phyloP scores from a whole-genome alignment of 371 early-diverging fungal species.

The Dichotomocladium elegans region DNA sequence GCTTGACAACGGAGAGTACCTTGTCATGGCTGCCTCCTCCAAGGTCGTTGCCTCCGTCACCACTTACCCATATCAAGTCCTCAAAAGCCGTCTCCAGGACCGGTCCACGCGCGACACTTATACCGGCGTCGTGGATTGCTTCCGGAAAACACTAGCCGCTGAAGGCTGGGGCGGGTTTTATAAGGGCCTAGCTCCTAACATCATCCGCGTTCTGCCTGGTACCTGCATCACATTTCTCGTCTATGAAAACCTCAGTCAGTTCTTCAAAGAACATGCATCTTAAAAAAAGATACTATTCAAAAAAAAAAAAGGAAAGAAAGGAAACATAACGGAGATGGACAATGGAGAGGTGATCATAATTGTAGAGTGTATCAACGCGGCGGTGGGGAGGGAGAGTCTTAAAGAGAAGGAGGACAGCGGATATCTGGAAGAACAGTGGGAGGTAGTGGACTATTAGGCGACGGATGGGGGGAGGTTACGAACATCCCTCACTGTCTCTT shows the following conservation, averaged over 20 bases:
- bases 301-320: too few relatives aligned
- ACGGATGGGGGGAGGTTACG: too few relatives aligned
- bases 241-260: slow-evolving; percentile 84
- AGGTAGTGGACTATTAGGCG: too few relatives aligned
- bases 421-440: too few relatives aligned
- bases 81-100: slow-evolving; percentile 83
- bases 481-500: too few relatives aligned
- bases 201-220: slow-evolving; percentile 91
- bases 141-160: slow-evolving; percentile 62
- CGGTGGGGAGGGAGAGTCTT: too few relatives aligned
- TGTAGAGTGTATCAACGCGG: too few relatives aligned
- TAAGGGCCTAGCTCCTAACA: slow-evolving; percentile 89
- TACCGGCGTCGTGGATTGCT: slow-evolving; percentile 66
- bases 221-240: slow-evolving; percentile 94
- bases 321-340: too few relatives aligned
- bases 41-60: slow-evolving; percentile 83
- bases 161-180: slow-evolving; percentile 91
- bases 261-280: slow-evolving; percentile 57
- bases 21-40: slow-evolving; percentile 82
- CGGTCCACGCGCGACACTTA: slow-evolving; percentile 47
- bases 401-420: too few relatives aligned
- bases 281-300: slow-evolving; percentile 6
- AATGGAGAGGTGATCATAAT: too few relatives aligned
- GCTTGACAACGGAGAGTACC: slow-evolving; percentile 68
- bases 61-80: slow-evolving; percentile 95